phyloP scores from a whole-genome alignment of 2,329 filamentous ascomycete genomes.

The Botrytis cinerea region DNA sequence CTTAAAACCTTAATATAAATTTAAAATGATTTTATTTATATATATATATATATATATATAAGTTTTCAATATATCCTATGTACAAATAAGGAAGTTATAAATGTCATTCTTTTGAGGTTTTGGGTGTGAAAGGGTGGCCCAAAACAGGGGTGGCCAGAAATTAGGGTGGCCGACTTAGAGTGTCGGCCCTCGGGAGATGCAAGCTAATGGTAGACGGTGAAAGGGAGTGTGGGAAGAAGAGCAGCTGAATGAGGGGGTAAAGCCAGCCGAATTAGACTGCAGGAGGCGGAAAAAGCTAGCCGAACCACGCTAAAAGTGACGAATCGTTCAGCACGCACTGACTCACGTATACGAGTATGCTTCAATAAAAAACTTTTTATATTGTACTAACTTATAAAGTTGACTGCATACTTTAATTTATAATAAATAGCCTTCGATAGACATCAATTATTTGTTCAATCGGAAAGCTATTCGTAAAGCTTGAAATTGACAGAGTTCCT shows the following conservation, averaged over 20 bases:
- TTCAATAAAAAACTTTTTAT: not conserved
- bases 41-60: too few relatives aligned
- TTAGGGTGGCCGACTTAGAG: too few relatives aligned
- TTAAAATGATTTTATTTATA: too few relatives aligned
- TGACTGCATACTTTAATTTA: not conserved
- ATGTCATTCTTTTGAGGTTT: too few relatives aligned
- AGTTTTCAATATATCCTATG: too few relatives aligned
- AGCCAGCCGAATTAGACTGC: not conserved
- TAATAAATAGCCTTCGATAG: not conserved
- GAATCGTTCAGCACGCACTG: not conserved
- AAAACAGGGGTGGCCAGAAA: too few relatives aligned
- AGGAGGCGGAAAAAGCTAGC: not conserved
- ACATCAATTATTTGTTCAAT: not conserved
- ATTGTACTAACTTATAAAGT: not conserved
- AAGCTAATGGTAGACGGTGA: not conserved
- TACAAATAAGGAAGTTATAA: too few relatives aligned
- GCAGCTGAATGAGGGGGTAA: not conserved
- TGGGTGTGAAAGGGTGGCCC: too few relatives aligned
- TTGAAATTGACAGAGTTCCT: not conserved
- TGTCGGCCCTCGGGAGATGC: too few relatives aligned
- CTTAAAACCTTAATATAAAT: too few relatives aligned
- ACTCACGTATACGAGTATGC: not conserved
- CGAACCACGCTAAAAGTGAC: not conserved
- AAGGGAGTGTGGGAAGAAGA: not conserved
- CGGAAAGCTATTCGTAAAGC: not conserved